A percentile compares a stretch with the other conserved stretches of the same genome.
Evolutionary conservation across 1,284 basidiomycete genomes (phyloP).

Genomic region (Meira miltonrushii): DNA sequence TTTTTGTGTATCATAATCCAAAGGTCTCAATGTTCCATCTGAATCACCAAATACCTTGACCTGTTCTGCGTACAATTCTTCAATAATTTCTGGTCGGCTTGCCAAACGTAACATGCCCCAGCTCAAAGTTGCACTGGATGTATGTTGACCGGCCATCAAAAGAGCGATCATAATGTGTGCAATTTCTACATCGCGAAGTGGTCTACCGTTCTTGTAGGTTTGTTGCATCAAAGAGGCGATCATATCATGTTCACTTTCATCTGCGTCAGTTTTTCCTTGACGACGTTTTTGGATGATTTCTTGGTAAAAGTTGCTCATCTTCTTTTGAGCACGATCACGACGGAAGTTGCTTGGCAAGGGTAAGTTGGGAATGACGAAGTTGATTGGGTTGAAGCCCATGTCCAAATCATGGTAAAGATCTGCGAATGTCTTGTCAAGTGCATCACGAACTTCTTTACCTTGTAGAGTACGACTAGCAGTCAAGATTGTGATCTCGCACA

Average conservation of each 20-base stretch:
- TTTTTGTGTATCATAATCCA: conserved; percentile 80
- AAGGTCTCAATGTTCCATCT: conserved; percentile 60
- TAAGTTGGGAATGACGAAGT: conserved; percentile 91
- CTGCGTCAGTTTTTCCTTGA: conserved; percentile 37
- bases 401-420: conserved; percentile 84
- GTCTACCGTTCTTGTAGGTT: conserved; percentile 76
- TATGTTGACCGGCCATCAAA: conserved; percentile 89
- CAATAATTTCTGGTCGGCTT: conserved; percentile 60
- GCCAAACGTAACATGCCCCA: conserved; percentile 89
- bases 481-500: conserved; percentile 90
- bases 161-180: conserved; percentile 78
- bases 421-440: conserved; percentile 78
- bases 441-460: conserved; percentile 77
- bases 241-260: conserved; percentile 71
- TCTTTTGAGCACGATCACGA: conserved; percentile 82
- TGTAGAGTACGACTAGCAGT: conserved; percentile 90
- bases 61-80: conserved; percentile 72
- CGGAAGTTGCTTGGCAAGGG: conserved; percentile 82
- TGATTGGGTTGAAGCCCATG: conserved; percentile 58
- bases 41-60: conserved; percentile 72
- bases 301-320: conserved; percentile 91
- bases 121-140: conserved; percentile 80
- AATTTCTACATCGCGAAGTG: conserved; percentile 80
- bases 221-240: conserved; percentile 80
- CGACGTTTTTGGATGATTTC: conserved; percentile 77